These are phyloP conservation scores for Oryza meyeriana DNA, from an alignment of 176 grass and related monocot genomes.

Conservation along the genomic window DNA sequence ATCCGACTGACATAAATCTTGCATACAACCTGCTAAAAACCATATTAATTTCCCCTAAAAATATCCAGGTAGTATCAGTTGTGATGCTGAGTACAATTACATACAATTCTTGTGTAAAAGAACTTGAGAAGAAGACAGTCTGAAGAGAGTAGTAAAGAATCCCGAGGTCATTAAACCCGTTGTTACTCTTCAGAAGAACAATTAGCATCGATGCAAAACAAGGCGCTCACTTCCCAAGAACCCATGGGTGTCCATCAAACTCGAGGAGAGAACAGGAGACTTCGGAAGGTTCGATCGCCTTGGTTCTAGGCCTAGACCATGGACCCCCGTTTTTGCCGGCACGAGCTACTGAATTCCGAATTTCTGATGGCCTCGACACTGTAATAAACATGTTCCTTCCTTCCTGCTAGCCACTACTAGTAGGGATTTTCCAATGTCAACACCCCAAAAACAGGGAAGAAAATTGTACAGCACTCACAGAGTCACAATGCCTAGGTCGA, in stretches of 20 bases:
- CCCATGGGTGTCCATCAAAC: conserved; percentile 32
- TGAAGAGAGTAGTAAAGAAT: conserved; percentile 23
- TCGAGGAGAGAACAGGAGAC: conserved; percentile 45
- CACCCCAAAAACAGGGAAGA: not conserved
- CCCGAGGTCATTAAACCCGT: conserved; percentile 14
- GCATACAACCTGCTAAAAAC: not conserved
- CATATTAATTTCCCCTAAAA: not conserved
- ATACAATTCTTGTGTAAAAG: not conserved
- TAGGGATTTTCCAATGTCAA: conserved; percentile 20
- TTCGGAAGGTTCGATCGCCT: conserved; percentile 23
- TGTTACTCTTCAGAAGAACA: conserved; percentile 2
- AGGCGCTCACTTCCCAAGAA: conserved; percentile 6
- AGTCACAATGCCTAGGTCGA: too few species aligned
- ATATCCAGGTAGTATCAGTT: not conserved
- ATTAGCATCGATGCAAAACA: conserved; percentile 7
- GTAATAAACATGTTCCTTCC: not conserved
- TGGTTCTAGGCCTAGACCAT: not conserved
- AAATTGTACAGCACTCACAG: not conserved
- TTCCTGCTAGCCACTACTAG: not conserved
- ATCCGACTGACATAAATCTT: not conserved
- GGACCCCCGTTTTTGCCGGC: conserved; percentile 47
- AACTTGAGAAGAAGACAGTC: not conserved
- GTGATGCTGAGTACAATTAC: not conserved
- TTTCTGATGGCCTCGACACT: not conserved
- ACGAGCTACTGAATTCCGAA: conserved; percentile 24